phyloP scores from a whole-genome alignment of 1,139 yeast species.

The Yamadazyma dendronema region DNA sequence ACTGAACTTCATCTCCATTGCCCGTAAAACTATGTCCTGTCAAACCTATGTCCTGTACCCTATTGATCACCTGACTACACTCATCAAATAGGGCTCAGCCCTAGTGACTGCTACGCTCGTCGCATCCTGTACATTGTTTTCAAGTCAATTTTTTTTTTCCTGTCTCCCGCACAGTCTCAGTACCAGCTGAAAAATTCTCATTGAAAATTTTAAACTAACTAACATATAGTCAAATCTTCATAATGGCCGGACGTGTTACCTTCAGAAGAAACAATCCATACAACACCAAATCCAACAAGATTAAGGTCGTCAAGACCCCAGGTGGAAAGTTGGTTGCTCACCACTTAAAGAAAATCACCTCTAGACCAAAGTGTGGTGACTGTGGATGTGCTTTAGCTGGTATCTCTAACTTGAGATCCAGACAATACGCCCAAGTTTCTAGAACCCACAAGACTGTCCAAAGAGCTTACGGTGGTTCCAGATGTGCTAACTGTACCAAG shows the following conservation, averaged over 20 bases:
- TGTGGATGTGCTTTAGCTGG: slow-evolving; percentile 92
- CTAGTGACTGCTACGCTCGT: too few relatives aligned
- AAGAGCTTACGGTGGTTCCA: slow-evolving; percentile 99
- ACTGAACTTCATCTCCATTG: too few relatives aligned
- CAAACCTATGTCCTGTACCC: too few relatives aligned
- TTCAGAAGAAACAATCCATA: slow-evolving; percentile 58
- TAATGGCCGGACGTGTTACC: slow-evolving; percentile 53
- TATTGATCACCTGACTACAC: too few relatives aligned
- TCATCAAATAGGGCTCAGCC: too few relatives aligned
- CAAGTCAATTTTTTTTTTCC: too few relatives aligned
- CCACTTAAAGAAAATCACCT: slow-evolving; percentile 92
- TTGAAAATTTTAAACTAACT: slow-evolving; percentile 16
- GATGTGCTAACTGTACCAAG: slow-evolving; percentile 98
- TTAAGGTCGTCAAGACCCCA: slow-evolving; percentile 99
- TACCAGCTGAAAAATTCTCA: slow-evolving; percentile 14
- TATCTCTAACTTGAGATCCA: slow-evolving; percentile 93
- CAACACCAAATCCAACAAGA: slow-evolving; percentile 99
- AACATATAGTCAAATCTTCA: slow-evolving; percentile 12
- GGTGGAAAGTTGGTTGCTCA: slow-evolving; percentile 98
- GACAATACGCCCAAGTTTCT: slow-evolving; percentile 92
- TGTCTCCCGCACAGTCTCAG: slow-evolving; percentile 3
- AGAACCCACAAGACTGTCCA: slow-evolving; percentile 97
- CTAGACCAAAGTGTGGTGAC: slow-evolving; percentile 99
- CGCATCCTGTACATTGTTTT: too few relatives aligned
- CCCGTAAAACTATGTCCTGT: too few relatives aligned